Conservation (phyloP, 345 rosid genomes). For the Gossypium sturtianum region DNA sequence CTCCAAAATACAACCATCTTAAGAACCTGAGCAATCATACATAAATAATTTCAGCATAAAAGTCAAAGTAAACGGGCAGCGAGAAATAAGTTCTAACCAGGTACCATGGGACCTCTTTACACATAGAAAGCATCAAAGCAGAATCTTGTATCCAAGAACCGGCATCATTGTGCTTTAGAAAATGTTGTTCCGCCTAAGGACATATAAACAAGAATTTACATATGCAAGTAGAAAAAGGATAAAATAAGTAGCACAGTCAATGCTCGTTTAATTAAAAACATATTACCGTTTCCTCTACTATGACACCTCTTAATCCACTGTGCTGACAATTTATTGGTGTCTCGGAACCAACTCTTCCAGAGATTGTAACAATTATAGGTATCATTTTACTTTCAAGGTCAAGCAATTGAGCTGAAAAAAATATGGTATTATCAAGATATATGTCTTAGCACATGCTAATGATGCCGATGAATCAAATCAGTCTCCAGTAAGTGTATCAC, state of each 20-base stretch:
- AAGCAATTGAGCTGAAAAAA: constrained; percentile 62
- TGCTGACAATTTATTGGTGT: constrained; percentile 71
- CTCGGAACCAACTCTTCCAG: constrained; percentile 82
- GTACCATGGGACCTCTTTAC: constrained; percentile 98
- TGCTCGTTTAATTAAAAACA: background rate
- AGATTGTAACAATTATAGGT: constrained; percentile 67
- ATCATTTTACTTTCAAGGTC: constrained; percentile 67
- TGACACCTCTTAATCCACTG: constrained; percentile 76
- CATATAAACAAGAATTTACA: constrained; percentile 12
- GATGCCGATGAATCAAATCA: background rate
- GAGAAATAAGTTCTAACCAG: constrained; percentile 45
- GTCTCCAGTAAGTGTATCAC: background rate
- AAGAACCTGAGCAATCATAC: constrained; percentile 5
- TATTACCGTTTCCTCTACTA: constrained; percentile 72
- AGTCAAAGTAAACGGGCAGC: background rate
- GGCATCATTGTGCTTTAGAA: constrained; percentile 86
- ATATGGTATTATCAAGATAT: constrained; percentile 7
- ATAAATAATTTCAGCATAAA: background rate
- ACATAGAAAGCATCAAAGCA: constrained; percentile 82
- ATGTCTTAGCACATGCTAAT: background rate
- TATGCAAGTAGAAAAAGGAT: background rate
- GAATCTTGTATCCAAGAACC: constrained; percentile 99
- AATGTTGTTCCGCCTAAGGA: constrained; percentile 84
- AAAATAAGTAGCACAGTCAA: background rate
- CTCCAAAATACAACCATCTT: background rate